A percentile compares a stretch with the other conserved stretches of the same genome.
Evolutionary conservation across 345 rosid genomes (phyloP).

Genomic region (Xanthoceras sorbifolium): DNA sequence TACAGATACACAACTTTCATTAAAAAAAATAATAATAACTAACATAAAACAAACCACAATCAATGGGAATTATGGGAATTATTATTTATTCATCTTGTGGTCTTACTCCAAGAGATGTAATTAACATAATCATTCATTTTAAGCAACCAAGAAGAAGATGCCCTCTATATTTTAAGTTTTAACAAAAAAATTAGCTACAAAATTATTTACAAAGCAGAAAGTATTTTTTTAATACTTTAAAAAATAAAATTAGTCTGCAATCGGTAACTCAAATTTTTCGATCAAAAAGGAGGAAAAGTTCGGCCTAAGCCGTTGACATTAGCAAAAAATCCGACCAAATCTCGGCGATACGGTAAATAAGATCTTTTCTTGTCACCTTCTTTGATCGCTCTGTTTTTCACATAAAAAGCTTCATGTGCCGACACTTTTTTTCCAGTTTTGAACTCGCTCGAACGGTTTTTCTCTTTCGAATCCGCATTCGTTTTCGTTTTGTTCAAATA

Average conservation of each 20-base stretch:
- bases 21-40: too few species aligned
- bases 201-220: background rate
- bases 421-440: slow-evolving; percentile 35
- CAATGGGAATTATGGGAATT: background rate
- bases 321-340: slow-evolving; percentile 61
- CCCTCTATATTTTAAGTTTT: background rate
- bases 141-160: background rate
- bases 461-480: background rate
- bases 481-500: slow-evolving; percentile 25
- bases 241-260: background rate
- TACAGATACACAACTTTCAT: background rate
- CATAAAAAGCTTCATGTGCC: slow-evolving; percentile 67
- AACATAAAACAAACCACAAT: too few species aligned
- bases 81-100: too few species aligned
- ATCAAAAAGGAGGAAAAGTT: slow-evolving; percentile 45
- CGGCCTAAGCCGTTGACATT: slow-evolving; percentile 34
- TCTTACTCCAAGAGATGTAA: too few species aligned
- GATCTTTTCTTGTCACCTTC: slow-evolving; percentile 64
- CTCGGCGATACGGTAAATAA: slow-evolving; percentile 73
- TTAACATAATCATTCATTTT: background rate
- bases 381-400: slow-evolving; percentile 58
- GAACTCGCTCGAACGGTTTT: slow-evolving; percentile 3
- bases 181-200: background rate
- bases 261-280: background rate
- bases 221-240: too few species aligned